Evolutionary conservation across 2,329 filamentous ascomycete species (phyloP), one percentile per base, ranked within the genome.

Genomic region (Pyrenophora teres): DNA sequence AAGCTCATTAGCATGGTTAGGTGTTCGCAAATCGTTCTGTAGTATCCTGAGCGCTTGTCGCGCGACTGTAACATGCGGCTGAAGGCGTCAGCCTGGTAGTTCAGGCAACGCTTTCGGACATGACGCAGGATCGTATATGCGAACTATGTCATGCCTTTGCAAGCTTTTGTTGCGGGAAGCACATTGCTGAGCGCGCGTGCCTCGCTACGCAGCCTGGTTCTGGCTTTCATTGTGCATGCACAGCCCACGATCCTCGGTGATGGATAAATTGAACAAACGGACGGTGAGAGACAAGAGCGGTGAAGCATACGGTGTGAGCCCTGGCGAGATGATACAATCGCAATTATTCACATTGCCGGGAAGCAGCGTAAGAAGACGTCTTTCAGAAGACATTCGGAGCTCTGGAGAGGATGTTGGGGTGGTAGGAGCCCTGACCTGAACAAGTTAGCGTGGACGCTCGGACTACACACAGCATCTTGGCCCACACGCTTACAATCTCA

Each of bases 231-330:
- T 32, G 27, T 50, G 48, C 55, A 56, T 50, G 48, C 55, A 56
- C 53, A 54, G 54, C 54, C 57, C 38, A 19, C 21, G 13, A 41
- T 48, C 40, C 39, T 35, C 32, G 37, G 46, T 45, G 36, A 53
- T 6, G 46, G 50, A 36, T 30, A 27, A 37, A 21, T 43, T 41
- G 23, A n/a, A 47, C 25, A 40, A 31, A 43, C 43, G 40, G 27
- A 32, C 12, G 25, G 36, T 16, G 21, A 33, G 8, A 27, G 32
- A 32, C 32, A 49, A 27, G 33, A 42, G 50, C 39, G 50, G 21
- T 48, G 44, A 49, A 40, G 31, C 5, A 30, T 13, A 37, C 19
- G 19, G 27, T 2, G 13, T 18, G 15, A 40, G 12, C 2, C 6
- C 6, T 25, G 23, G 8, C 23, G 23, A 25, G 23, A 25, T 25